A percentile compares a stretch with the other conserved stretches of the same genome.
Conservation (phyloP, 2,329 filamentous ascomycete species). For the Clarireedia monteithiana region DNA sequence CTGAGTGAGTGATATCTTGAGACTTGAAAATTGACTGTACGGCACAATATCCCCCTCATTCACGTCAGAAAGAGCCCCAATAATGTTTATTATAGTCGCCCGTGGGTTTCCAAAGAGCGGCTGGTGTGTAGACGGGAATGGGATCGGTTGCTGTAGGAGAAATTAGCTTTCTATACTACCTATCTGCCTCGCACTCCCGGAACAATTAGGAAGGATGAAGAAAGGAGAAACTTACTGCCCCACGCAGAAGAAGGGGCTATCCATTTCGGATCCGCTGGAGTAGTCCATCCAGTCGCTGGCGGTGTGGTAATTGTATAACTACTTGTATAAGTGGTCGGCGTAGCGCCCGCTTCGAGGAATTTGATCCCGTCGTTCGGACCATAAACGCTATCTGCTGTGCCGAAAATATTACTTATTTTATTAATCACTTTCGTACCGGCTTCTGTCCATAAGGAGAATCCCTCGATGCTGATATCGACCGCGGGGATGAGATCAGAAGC, state of each 20-base stretch:
- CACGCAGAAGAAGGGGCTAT: neutral
- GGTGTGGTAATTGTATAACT: conserved; percentile 27
- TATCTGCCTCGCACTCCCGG: neutral
- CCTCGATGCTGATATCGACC: conserved; percentile 28
- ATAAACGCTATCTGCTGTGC: conserved; percentile 26
- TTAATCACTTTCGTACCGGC: conserved; percentile 23
- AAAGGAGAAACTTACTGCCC: neutral
- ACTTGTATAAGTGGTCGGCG: conserved; percentile 24
- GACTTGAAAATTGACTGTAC: neutral
- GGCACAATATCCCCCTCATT: neutral
- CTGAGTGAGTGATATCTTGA: neutral
- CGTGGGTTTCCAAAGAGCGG: conserved; percentile 26
- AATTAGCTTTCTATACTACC: conserved; percentile 20
- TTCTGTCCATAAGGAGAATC: conserved; percentile 32
- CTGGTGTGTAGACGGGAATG: conserved; percentile 27
- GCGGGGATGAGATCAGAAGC: conserved; percentile 29
- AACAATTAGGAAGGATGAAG: neutral
- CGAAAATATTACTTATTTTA: conserved; percentile 31
- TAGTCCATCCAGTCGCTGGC: conserved; percentile 24
- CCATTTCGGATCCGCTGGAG: conserved; percentile 15
- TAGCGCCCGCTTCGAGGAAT: conserved; percentile 7
- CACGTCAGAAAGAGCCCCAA: conserved; percentile 4
- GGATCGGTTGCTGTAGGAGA: conserved; percentile 27
- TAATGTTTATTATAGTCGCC: conserved; percentile 7
- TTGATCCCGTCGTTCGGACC: conserved; percentile 15